phyloP scores from a whole-genome alignment of 345 rosid species.

The Gossypium thurberi region DNA sequence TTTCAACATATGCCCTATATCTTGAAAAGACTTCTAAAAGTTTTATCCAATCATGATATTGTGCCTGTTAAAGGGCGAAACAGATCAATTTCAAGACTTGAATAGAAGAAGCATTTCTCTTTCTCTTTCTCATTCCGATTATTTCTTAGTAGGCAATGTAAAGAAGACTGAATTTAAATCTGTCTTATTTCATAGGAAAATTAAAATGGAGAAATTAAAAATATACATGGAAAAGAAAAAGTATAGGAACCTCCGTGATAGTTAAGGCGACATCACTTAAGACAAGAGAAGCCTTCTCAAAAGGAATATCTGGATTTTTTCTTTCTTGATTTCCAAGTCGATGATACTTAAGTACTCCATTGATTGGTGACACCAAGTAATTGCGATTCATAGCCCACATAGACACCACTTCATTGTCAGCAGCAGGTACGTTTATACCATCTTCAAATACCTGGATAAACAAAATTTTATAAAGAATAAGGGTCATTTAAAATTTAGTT shows the following conservation, averaged over 20 bases:
- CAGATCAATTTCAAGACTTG: slow-evolving; percentile 15
- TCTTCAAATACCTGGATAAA: slow-evolving; percentile 81
- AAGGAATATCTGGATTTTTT: slow-evolving; percentile 79
- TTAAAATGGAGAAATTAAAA: slow-evolving; percentile 6
- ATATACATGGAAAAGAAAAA: not conserved
- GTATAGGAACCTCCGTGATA: slow-evolving; percentile 62
- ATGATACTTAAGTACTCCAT: slow-evolving; percentile 88
- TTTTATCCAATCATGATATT: slow-evolving; percentile 96
- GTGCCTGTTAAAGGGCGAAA: slow-evolving; percentile 49
- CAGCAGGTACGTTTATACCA: slow-evolving; percentile 69
- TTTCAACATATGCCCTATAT: slow-evolving; percentile 71
- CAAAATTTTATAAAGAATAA: slow-evolving; percentile 4
- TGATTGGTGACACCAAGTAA: slow-evolving; percentile 83
- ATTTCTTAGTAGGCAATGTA: not conserved
- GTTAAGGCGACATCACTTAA: slow-evolving; percentile 77
- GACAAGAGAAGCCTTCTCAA: slow-evolving; percentile 82
- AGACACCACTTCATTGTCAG: slow-evolving; percentile 36
- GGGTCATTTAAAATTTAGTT: not conserved
- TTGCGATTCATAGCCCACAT: slow-evolving; percentile 73
- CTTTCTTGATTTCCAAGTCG: slow-evolving; percentile 96
- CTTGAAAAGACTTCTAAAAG: slow-evolving; percentile 84
- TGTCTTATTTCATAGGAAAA: not conserved
- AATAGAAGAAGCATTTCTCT: not conserved
- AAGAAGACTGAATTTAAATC: not conserved
- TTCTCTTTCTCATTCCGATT: not conserved